These are phyloP conservation scores for Fusarium musae DNA, from an alignment of 2,329 filamentous ascomycete genomes.

Conservation along the genomic window DNA sequence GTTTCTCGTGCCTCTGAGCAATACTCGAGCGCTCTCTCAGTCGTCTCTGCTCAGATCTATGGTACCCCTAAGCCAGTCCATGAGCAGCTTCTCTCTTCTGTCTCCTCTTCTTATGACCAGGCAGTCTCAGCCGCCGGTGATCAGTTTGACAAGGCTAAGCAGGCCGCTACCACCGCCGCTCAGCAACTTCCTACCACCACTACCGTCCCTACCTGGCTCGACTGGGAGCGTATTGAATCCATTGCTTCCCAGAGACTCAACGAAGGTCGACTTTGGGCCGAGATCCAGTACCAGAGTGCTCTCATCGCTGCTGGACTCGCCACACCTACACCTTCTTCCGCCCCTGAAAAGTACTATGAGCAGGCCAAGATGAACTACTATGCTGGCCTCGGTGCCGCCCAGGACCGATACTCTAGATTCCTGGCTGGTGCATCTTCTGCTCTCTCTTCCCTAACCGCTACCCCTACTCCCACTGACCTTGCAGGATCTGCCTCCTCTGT, in stretches of 20 bases:
- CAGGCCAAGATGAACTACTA: slow-evolving; percentile 77
- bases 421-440: slow-evolving; percentile 76
- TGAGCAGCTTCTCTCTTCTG: slow-evolving; percentile 74
- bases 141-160: slow-evolving; percentile 65
- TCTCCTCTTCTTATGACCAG: slow-evolving; percentile 74
- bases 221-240: slow-evolving; percentile 65
- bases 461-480: slow-evolving; percentile 68
- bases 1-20: slow-evolving; percentile 73
- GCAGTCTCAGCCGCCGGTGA: slow-evolving; percentile 71
- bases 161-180: slow-evolving; percentile 61
- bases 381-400: slow-evolving; percentile 79
- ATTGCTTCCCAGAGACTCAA: slow-evolving; percentile 76
- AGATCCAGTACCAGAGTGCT: slow-evolving; percentile 76
- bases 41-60: slow-evolving; percentile 73
- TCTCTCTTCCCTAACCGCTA: slow-evolving; percentile 68
- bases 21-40: slow-evolving; percentile 74
- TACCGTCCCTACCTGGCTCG: slow-evolving; percentile 53
- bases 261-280: slow-evolving; percentile 76
- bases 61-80: slow-evolving; percentile 77
- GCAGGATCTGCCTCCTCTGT: slow-evolving; percentile 61
- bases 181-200: slow-evolving; percentile 60
- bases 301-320: slow-evolving; percentile 72
- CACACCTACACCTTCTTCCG: slow-evolving; percentile 60
- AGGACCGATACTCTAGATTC: slow-evolving; percentile 82
- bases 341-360: slow-evolving; percentile 67